These are phyloP conservation scores for Candida montana DNA, from an alignment of 805 yeast genomes.

Conservation along the genomic window DNA sequence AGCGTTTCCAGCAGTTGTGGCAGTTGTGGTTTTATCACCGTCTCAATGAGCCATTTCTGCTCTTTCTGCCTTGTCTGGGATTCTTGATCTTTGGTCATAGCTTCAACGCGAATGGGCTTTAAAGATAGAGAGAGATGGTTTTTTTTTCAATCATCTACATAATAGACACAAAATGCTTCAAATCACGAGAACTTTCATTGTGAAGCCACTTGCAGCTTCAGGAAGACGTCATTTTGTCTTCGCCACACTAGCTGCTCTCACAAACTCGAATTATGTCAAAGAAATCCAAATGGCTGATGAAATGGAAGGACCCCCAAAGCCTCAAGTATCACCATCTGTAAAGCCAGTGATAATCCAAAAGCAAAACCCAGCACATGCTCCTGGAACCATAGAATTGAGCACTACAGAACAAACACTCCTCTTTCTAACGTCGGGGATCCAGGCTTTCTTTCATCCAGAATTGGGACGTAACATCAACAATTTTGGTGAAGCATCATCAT, in stretches of 20 bases:
- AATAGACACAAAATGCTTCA: conserved; percentile 1
- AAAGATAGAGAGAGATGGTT: too few species aligned
- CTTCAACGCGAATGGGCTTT: too few species aligned
- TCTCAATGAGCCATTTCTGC: conserved; percentile 42
- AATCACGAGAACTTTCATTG: not conserved
- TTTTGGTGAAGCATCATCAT: conserved; percentile 86
- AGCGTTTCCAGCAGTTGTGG: conserved; percentile 43
- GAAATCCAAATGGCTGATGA: conserved; percentile 53
- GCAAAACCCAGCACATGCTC: conserved; percentile 36
- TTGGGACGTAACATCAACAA: conserved; percentile 71
- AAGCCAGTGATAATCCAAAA: conserved; percentile 18
- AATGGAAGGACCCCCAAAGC: conserved; percentile 36
- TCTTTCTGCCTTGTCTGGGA: conserved; percentile 22
- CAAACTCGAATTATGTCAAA: conserved; percentile 28
- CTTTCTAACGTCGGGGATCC: conserved; percentile 69
- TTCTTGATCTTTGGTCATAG: conserved; percentile 6
- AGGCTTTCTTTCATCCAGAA: conserved; percentile 74
- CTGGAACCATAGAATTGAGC: conserved; percentile 73
- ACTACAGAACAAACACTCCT: conserved; percentile 56
- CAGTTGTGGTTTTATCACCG: conserved; percentile 42
- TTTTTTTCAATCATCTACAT: too few species aligned
- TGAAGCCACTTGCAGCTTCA: conserved; percentile 15
- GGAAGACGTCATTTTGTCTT: conserved; percentile 12
- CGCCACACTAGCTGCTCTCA: conserved; percentile 17
- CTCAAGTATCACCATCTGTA: not conserved